A percentile compares a stretch with the other conserved stretches of the same genome.
Conservation (phyloP, 164 flowering plant genomes). For the Chloranthus sessilifolius region DNA sequence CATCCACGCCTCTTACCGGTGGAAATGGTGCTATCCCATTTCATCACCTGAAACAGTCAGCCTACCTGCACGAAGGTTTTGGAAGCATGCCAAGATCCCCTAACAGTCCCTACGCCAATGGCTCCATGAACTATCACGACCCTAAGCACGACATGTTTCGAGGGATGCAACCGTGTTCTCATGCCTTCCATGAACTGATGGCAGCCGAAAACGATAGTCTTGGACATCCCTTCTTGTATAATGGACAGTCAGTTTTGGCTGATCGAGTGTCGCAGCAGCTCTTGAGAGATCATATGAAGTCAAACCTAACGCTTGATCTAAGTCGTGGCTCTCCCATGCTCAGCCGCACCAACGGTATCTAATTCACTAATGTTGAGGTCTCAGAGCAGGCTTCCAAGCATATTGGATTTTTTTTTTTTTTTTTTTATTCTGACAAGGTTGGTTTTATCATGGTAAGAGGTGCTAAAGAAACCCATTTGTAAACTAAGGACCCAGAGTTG, state of each 20-base stretch:
- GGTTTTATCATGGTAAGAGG: constrained; percentile 6
- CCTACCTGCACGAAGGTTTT: constrained; percentile 52
- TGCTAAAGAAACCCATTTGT: constrained; percentile 21
- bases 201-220: constrained; percentile 38
- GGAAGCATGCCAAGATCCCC: constrained; percentile 44
- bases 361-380: constrained; percentile 10
- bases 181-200: constrained; percentile 40
- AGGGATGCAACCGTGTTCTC: constrained; percentile 53
- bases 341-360: constrained; percentile 31
- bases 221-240: constrained; percentile 46
- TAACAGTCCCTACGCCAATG: constrained; percentile 29
- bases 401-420: constrained; percentile 10
- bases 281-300: constrained; percentile 48
- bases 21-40: constrained; percentile 72
- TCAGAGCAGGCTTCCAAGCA: constrained; percentile 4
- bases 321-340: constrained; percentile 42
- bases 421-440: constrained; percentile 4
- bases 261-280: constrained; percentile 77
- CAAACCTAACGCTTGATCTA: constrained; percentile 47
- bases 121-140: constrained; percentile 43
- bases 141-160: constrained; percentile 50
- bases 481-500: constrained; percentile 26
- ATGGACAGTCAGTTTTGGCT: constrained; percentile 64
- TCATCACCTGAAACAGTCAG: constrained; percentile 43
- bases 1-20: constrained; percentile 84